phyloP scores from a whole-genome alignment of 2,329 filamentous ascomycete genomes.

The Sporothrix curviconia region DNA sequence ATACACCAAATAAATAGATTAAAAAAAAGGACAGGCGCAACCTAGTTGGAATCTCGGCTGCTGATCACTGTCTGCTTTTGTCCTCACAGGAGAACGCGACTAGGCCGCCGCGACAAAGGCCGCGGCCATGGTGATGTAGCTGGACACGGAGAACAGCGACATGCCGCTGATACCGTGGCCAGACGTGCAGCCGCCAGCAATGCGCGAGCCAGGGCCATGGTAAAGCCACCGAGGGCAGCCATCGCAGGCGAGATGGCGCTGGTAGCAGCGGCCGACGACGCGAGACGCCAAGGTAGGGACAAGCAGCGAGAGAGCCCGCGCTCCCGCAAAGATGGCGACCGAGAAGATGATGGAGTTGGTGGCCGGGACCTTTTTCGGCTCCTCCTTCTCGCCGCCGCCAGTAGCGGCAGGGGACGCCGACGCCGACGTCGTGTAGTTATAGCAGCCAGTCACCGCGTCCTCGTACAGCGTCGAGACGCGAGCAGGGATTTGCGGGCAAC shows the following conservation, averaged over 20 bases:
- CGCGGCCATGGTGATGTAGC: conserved; percentile 52
- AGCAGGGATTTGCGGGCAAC: conserved; percentile 47
- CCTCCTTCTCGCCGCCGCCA: no score
- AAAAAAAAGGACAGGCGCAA: neutral
- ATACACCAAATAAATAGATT: neutral
- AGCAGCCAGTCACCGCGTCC: conserved; percentile 52
- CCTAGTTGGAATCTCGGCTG: no score
- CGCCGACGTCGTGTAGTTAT: conserved; percentile 5
- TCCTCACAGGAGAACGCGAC: conserved; percentile 9
- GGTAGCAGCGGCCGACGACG: conserved; percentile 16
- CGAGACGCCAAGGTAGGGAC: conserved; percentile 11
- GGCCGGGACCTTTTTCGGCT: conserved; percentile 21
- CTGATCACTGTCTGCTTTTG: no score
- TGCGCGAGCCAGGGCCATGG: conserved; percentile 54
- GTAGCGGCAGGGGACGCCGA: no score
- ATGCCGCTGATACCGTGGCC: conserved; percentile 65
- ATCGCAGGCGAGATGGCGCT: conserved; percentile 29
- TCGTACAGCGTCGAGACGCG: conserved; percentile 56
- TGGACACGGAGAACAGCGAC: conserved; percentile 54
- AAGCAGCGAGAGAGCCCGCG: neutral
- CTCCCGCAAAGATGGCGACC: conserved; percentile 29
- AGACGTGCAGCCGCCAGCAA: conserved; percentile 61
- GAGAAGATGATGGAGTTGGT: conserved; percentile 21
- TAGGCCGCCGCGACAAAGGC: conserved; percentile 46
- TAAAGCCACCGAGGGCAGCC: conserved; percentile 47